Percentiles rank a stretch among this genome's conserved stretches.
These are phyloP conservation scores for Tetrahymena borealis DNA, from an alignment of 73 alveolate species.

Conservation along the genomic window DNA sequence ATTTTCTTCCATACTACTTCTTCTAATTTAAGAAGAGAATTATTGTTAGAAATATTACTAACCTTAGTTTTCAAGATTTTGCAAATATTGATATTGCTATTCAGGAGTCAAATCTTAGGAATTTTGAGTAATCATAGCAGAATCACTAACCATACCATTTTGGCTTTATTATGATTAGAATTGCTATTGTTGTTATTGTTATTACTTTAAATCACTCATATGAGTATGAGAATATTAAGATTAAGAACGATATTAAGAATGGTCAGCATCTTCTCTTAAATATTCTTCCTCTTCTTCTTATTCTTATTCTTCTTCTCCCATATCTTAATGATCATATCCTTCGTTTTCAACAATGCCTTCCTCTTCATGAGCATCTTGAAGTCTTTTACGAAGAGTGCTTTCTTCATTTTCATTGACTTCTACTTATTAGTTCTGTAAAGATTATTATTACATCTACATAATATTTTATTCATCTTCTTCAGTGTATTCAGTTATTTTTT, in stretches of 20 bases:
- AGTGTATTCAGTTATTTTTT: not conserved
- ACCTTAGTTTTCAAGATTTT: not conserved
- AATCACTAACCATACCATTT: not conserved
- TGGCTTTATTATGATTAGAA: not conserved
- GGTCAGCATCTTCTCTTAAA: not conserved
- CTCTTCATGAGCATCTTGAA: not conserved
- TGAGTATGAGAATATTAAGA: not conserved
- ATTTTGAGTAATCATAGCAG: not conserved
- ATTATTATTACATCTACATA: not conserved
- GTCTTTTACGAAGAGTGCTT: not conserved
- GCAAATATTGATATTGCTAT: not conserved
- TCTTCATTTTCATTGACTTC: not conserved
- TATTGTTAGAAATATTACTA: not conserved
- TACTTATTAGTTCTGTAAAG: not conserved
- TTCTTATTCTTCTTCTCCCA: not conserved
- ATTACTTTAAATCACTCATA: not conserved
- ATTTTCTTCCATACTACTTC: not conserved
- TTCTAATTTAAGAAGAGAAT: not conserved
- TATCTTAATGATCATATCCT: not conserved
- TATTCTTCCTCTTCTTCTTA: not conserved
- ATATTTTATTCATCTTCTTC: not conserved
- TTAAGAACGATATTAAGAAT: not conserved
- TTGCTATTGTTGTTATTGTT: no score
- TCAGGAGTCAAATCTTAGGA: not conserved
- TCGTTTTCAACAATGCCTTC: not conserved